Percentiles rank a stretch among this genome's conserved stretches.
phyloP scores from a whole-genome alignment of 1,284 basidiomycete species.

The Caloboletus inedulis region DNA sequence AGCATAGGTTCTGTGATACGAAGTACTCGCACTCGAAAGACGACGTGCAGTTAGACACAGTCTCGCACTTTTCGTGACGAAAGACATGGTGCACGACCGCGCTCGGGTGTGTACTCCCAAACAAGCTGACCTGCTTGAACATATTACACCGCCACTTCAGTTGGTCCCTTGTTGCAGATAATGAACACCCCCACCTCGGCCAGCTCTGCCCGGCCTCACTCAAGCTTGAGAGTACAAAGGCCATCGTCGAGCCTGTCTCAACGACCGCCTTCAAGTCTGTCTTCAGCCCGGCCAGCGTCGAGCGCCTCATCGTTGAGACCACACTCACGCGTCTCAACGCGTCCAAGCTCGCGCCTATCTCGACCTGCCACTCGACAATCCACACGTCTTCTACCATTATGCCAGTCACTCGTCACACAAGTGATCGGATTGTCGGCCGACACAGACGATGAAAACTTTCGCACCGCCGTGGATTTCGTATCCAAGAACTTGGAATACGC shows the following conservation, averaged over 20 bases:
- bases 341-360: constrained; percentile 47
- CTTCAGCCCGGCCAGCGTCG: constrained; percentile 36
- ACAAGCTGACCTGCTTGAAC: not conserved
- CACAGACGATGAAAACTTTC: constrained; percentile 47
- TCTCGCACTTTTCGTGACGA: constrained; percentile 15
- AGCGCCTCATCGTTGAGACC: constrained; percentile 42
- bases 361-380: constrained; percentile 45
- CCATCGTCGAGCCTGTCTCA: constrained; percentile 35
- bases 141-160: constrained; percentile 16
- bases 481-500: constrained; percentile 48
- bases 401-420: constrained; percentile 55
- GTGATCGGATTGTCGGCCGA: constrained; percentile 39
- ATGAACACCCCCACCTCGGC: constrained; percentile 27
- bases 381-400: constrained; percentile 51
- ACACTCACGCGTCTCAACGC: constrained; percentile 52
- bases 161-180: no score
- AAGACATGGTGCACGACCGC: constrained; percentile 13
- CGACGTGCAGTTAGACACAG: constrained; percentile 9
- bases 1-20: constrained; percentile 17
- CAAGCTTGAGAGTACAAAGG: constrained; percentile 23
- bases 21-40: not conserved
- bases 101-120: not conserved
- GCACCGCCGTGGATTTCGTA: constrained; percentile 50
- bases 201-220: constrained; percentile 17
- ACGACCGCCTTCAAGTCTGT: constrained; percentile 36